Conservation (phyloP, 495 filamentous ascomycete species). For the Aspergillus sclerotiicarbonarius region DNA sequence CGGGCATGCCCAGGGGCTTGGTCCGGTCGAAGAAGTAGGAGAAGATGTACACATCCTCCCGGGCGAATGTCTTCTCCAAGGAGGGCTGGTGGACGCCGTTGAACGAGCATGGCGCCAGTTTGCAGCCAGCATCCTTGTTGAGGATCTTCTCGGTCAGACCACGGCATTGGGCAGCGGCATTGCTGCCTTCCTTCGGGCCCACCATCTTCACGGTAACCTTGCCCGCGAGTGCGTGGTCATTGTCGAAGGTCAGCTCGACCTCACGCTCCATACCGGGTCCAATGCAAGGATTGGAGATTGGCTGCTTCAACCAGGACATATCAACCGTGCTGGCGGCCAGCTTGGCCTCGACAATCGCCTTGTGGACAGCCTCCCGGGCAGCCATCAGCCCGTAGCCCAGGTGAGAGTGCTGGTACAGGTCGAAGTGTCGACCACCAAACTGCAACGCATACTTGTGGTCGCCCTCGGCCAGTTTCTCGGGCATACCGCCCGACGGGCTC, state of each 20-base stretch:
- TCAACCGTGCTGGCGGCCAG: constrained; percentile 46
- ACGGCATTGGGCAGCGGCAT: constrained; percentile 83
- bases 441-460: constrained; percentile 95
- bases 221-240: constrained; percentile 59
- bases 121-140: constrained; percentile 79
- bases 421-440: constrained; percentile 87
- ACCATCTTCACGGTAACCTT: constrained; percentile 75
- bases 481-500: constrained; percentile 75
- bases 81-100: constrained; percentile 93
- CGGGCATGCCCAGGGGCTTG: constrained; percentile 88
- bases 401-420: constrained; percentile 98
- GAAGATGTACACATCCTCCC: constrained; percentile 93
- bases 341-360: constrained; percentile 62
- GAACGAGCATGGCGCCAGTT: constrained; percentile 90
- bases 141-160: constrained; percentile 85
- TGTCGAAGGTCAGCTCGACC: constrained; percentile 64
- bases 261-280: constrained; percentile 69
- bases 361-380: constrained; percentile 82
- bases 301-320: constrained; percentile 56
- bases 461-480: constrained; percentile 77
- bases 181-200: constrained; percentile 63
- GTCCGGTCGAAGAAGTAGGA: constrained; percentile 97
- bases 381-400: constrained; percentile 96
- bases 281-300: constrained; percentile 87
- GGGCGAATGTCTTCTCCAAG: constrained; percentile 86